Base-by-base conservation (phyloP, 1,139 yeast species). In the Sugiyamaella neomexicana region DNA sequence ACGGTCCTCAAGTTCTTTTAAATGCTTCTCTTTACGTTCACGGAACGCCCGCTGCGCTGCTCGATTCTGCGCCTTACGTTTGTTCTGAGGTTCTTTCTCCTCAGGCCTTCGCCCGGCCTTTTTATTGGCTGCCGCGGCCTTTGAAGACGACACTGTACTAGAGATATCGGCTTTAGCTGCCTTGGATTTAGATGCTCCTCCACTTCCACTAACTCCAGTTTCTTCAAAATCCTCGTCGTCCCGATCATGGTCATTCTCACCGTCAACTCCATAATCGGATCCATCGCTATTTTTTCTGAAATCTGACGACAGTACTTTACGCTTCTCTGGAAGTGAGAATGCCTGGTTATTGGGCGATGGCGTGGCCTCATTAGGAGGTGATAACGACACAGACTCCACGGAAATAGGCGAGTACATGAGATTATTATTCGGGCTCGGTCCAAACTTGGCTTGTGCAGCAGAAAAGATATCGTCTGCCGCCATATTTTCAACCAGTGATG, bases 21-120 rank as follows among this genome's bases (percentile, higher is more conserved):
- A 80, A 66, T 87, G 89, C 55, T 79, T 79, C 69, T 93, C 98
- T 70, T 93, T 93, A 60, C 99, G 81, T 71, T 93, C 98, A 58
- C 99, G 78, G 71, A 90, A 93, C 8, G 98, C 98, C 55, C 98
- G 78, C 72, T 93, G 99, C 17, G 99, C 99, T 6, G 97, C 97
- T 66, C 99, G 79, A 71, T 93, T 93, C 72, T 93, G 99, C 1
- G 97, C 98, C 17, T 96, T 89, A 63, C 99, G 78, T 75, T 89
- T 91, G 64, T 84, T 83, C 62, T 77, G 80, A 2, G 97, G 96
- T 68, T 87, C 96, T 2, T 86, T 80, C 15, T 84, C 86, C 55
- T 85, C 75, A 0, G 88, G 90, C 73, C 88, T 89, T 59, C 97
- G 78, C 2, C 88, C 88, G 0, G 85, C 83, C 61, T 78, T 79